Evolutionary conservation across 2,329 filamentous ascomycete species (phyloP), one percentile per base, ranked within the genome.

Genomic region (Hypoxylon rubiginosum): DNA sequence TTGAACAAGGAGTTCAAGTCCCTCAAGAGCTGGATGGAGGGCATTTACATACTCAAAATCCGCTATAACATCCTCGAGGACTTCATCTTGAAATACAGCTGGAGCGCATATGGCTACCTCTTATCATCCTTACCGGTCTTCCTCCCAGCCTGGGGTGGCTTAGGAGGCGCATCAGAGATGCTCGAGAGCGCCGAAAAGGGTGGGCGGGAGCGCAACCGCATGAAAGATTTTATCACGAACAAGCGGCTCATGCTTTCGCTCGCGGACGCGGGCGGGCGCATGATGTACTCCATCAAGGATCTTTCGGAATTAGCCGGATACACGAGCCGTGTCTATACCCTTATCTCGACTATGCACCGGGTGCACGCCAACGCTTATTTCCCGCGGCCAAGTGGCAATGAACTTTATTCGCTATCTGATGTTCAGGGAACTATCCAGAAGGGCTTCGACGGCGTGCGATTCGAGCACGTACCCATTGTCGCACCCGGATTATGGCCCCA

Each of bases 251-350:
- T 99, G 96, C 87, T 99, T 32, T 98, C 95, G 15, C 87, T 99
- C 39, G 96, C 96, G 9, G 96, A 99, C 79, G 96, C 96, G 1
- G 96, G 96, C 64, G 95, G 95, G 26, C 88, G 96, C 50, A 97
- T 99, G 93, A 99, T 99, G 96, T 99, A 99, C 83, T 96, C 92
- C 67, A 97, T 99, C 84, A 99, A 99, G 81, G 97, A 99, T 76
- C 88, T 99, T 36, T 94, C 94, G 1, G 96, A 99, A 78, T 85
- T 99, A 34, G 96, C 96, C 4, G 96, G 96, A 21, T 97, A 98
- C 81, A 99, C 96, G 0, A 97, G 93, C 63, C 90, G 96, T 48
- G 94, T 99, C 11, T 99, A 97, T 82, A 97, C 94, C 10, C 86
- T 99, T 43, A 97, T 99, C 75, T 95, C 94, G 48, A 97, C 96